These are phyloP conservation scores for Zea luxurians DNA, from an alignment of 176 grass and related monocot species.

Conservation along the genomic window DNA sequence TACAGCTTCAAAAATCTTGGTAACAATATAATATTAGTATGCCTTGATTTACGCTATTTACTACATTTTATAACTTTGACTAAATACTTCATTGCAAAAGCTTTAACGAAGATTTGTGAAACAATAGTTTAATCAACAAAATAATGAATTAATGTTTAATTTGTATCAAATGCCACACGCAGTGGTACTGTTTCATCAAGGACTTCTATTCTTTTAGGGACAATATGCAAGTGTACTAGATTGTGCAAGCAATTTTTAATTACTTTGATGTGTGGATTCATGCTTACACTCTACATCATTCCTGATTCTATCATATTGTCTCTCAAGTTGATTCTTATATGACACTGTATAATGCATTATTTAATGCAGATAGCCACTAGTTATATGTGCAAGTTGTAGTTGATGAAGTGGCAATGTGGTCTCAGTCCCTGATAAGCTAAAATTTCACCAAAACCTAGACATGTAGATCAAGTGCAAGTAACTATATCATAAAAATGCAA, in stretches of 20 bases:
- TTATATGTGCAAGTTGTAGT: slow-evolving; percentile 3
- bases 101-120: background rate
- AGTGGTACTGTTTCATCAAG: background rate
- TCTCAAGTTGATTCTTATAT: slow-evolving; percentile 12
- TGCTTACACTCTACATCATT: background rate
- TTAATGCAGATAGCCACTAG: slow-evolving; percentile 14
- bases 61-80: background rate
- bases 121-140: slow-evolving; percentile 7
- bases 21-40: background rate
- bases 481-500: no score
- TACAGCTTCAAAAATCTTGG: background rate
- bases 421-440: background rate
- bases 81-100: slow-evolving; percentile 16
- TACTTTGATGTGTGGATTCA: slow-evolving; percentile 3
- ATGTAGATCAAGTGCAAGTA: no score
- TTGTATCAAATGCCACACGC: slow-evolving; percentile 18
- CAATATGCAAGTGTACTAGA: background rate
- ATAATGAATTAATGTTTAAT: slow-evolving; percentile 11
- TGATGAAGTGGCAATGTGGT: slow-evolving; percentile 22
- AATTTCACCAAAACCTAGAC: background rate
- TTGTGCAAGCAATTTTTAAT: background rate
- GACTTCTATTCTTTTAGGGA: background rate
- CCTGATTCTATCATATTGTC: background rate
- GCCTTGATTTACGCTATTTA: background rate
- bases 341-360: background rate